Conservation (phyloP, 2,329 filamentous ascomycete species). For the Mollisiaceae sp. region DNA sequence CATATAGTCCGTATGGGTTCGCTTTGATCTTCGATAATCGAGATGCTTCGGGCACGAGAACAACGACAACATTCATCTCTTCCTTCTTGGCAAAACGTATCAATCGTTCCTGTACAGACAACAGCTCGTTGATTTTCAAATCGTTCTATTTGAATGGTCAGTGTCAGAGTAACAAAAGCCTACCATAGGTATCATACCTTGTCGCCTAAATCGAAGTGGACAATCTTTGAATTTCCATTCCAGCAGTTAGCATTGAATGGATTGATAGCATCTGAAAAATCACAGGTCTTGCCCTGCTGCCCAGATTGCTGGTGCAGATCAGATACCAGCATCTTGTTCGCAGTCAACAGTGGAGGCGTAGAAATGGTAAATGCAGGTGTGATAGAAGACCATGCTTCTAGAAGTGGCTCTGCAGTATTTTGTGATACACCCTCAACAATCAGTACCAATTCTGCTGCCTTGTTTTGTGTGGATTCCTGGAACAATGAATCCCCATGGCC, state of each 20-base stretch:
- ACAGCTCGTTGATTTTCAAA: conserved; percentile 29
- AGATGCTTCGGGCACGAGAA: conserved; percentile 39
- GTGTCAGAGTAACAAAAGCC: neutral
- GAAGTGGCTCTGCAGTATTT: conserved; percentile 49
- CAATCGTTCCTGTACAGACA: conserved; percentile 34
- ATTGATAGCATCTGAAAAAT: conserved; percentile 39
- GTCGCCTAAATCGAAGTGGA: conserved; percentile 35
- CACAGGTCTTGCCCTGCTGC: conserved; percentile 31
- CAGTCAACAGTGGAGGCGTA: conserved; percentile 48
- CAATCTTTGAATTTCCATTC: conserved; percentile 41
- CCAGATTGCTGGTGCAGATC: conserved; percentile 39
- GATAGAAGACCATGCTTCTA: conserved; percentile 47
- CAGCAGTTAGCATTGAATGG: conserved; percentile 42
- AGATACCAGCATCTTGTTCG: conserved; percentile 40
- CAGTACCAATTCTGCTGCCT: conserved; percentile 59
- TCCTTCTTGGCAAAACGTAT: conserved; percentile 34
- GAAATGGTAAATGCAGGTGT: conserved; percentile 56
- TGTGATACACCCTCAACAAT: conserved; percentile 61
- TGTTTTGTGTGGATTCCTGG: conserved; percentile 38
- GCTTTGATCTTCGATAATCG: conserved; percentile 28
- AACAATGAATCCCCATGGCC: conserved; percentile 59
- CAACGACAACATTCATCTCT: conserved; percentile 39
- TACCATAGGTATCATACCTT: conserved; percentile 33
- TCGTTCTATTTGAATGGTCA: conserved; percentile 23
- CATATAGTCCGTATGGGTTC: conserved; percentile 40